Base-by-base conservation (phyloP, 441 rosid genomes). In the Populus hybrid region DNA sequence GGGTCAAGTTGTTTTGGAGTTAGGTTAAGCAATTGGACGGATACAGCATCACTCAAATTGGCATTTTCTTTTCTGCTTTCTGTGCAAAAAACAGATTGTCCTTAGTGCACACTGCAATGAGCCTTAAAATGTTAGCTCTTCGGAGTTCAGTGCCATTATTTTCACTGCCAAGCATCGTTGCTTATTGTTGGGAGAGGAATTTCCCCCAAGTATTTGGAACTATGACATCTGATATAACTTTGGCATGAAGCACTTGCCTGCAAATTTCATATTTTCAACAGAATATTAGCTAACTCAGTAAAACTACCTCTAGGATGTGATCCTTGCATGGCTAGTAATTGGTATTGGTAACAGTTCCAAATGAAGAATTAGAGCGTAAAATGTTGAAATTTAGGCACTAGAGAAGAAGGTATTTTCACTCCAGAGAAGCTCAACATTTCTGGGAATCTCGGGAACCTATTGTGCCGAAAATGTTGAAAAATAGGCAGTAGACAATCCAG, bases 391-490 rank as follows among this genome's bases (percentile, higher is more conserved):
- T 50, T 16, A 50, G 57, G 57, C 57, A 50, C 57, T 50, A 5
- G 46, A 38, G 57, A 50, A 14, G 1, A 14, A 14, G 57, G 20
- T 14, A 5, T 50, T 50, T 50, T 50, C 57, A 50, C 18, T 50
- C 57, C 4, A 67, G 35, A 3, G 38, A 67, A 24, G 30, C 5
- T 1, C 11, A 5, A 50, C 57, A 14, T 14, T 64, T 24, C 28
- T 64, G 67, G 67, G 6, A 7, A 64, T 64, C 26, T 20, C 28
- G 24, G 67, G 67, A 24, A 28, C 16, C 21, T 23, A n/a, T 65
- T 20, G 61, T 35, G 68, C 70, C 5, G 21, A 38, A 12, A 63
- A 70, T 26, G 10, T 85, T 76, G 81, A 77, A 75, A 75, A 54
- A 8, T 11, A 14, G 26, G 10, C 12, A 16, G 16, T 36, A 40